Conservation (phyloP, 176 grass and related monocot species). For the Phoenix roebelenii region DNA sequence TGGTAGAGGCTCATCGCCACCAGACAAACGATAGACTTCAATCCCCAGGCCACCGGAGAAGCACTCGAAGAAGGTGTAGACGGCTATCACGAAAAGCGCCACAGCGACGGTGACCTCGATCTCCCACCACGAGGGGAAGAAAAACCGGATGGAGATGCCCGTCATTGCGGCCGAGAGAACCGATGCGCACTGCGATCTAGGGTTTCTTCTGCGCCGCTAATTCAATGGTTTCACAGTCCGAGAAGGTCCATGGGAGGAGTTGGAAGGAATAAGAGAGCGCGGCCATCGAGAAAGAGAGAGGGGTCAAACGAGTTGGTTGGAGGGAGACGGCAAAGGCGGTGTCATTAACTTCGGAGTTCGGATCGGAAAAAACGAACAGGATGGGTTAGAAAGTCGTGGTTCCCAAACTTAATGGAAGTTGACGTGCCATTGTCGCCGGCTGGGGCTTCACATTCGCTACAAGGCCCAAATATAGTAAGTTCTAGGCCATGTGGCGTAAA, state of each 20-base stretch:
- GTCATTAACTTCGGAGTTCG: not conserved
- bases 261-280: not conserved
- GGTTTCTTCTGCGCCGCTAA: not conserved
- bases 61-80: not conserved
- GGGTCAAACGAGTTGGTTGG: not conserved
- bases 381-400: too few relatives aligned
- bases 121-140: not conserved
- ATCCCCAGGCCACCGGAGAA: not conserved
- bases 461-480: too few relatives aligned
- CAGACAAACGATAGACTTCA: not conserved
- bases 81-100: not conserved
- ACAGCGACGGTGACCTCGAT: not conserved
- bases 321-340: conserved; percentile 3
- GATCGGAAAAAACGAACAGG: too few relatives aligned
- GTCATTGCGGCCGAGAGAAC: not conserved
- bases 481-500: too few relatives aligned
- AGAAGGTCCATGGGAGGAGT: not conserved
- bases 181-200: too few relatives aligned
- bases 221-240: conserved; percentile 27
- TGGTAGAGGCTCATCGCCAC: not conserved
- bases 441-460: too few relatives aligned
- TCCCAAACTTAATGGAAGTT: too few relatives aligned
- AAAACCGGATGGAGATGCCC: not conserved
- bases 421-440: too few relatives aligned
- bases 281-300: not conserved